phyloP scores from a whole-genome alignment of 108 stramenopile genomes.

The Cylindrotheca closterium region DNA sequence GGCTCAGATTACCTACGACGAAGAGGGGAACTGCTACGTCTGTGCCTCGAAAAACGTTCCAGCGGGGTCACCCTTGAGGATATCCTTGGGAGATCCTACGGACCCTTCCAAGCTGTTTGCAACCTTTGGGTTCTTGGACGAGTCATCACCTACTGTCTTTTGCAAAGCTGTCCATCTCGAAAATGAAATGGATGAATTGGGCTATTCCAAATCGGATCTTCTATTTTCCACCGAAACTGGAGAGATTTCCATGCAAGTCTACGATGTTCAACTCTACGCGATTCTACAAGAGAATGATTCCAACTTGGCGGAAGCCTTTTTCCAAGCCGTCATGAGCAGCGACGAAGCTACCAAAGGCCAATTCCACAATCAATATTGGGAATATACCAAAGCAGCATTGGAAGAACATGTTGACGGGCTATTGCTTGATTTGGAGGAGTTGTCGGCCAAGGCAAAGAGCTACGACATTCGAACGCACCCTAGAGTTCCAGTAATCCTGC shows the following conservation, averaged over 20 bases:
- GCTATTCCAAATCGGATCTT: slow-evolving; percentile 53
- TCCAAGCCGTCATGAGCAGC: slow-evolving; percentile 43
- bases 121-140: slow-evolving; percentile 61
- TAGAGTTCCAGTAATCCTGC: slow-evolving; percentile 17
- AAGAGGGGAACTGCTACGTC: slow-evolving; percentile 52
- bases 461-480: slow-evolving; percentile 48
- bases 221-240: slow-evolving; percentile 65
- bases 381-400: slow-evolving; percentile 48
- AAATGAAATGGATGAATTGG: slow-evolving; percentile 50
- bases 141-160: slow-evolving; percentile 58
- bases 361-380: slow-evolving; percentile 57
- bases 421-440: slow-evolving; percentile 39
- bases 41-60: slow-evolving; percentile 12
- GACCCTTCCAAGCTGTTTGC: slow-evolving; percentile 56
- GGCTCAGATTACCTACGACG: slow-evolving; percentile 49
- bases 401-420: slow-evolving; percentile 57
- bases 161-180: slow-evolving; percentile 55
- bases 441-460: slow-evolving; percentile 38
- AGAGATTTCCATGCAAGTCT: slow-evolving; percentile 56
- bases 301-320: slow-evolving; percentile 28
- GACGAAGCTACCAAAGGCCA: slow-evolving; percentile 50
- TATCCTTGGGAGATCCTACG: slow-evolving; percentile 58
- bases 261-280: slow-evolving; percentile 53
- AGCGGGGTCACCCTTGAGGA: slow-evolving; percentile 43
- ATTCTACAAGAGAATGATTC: slow-evolving; percentile 23